phyloP scores from a whole-genome alignment of 2,329 filamentous ascomycete species.

The Fusarium sp. region DNA sequence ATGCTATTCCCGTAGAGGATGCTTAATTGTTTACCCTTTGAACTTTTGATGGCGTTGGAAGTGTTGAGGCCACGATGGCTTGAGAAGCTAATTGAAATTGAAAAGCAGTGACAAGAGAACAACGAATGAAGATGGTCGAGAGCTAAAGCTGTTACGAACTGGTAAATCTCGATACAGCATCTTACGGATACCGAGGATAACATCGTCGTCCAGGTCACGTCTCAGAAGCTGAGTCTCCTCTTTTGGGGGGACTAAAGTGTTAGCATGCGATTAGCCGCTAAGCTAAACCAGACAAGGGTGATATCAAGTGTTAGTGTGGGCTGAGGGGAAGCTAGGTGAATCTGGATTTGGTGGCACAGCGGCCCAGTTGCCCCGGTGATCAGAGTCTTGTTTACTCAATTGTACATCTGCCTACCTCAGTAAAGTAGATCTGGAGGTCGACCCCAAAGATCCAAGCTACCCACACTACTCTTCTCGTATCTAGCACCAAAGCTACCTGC shows the following conservation, averaged over 20 bases:
- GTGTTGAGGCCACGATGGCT: not conserved
- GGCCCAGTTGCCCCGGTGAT: slow-evolving; percentile 27
- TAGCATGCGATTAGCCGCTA: slow-evolving; percentile 19
- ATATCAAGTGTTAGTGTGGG: slow-evolving; percentile 10
- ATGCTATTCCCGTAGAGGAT: slow-evolving; percentile 8
- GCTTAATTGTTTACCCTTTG: not conserved
- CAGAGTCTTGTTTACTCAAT: slow-evolving; percentile 19
- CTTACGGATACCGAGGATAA: slow-evolving; percentile 6
- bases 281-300: slow-evolving; percentile 21
- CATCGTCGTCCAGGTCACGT: slow-evolving; percentile 31
- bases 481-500: slow-evolving; percentile 34
- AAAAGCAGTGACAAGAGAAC: not conserved
- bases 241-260: not conserved
- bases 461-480: slow-evolving; percentile 39
- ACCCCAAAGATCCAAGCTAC: slow-evolving; percentile 37
- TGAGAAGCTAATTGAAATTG: not conserved
- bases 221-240: slow-evolving; percentile 31
- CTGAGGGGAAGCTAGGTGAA: slow-evolving; percentile 17
- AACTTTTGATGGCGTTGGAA: not conserved
- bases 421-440: slow-evolving; percentile 24
- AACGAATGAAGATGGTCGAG: not conserved
- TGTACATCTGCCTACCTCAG: not conserved
- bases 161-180: not conserved
- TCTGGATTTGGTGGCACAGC: slow-evolving; percentile 21
- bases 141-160: not conserved